Percentiles rank a stretch among this genome's conserved stretches.
These are phyloP conservation scores for Ceratobasidium sp. DNA, from an alignment of 1,284 basidiomycete species.

Conservation along the genomic window DNA sequence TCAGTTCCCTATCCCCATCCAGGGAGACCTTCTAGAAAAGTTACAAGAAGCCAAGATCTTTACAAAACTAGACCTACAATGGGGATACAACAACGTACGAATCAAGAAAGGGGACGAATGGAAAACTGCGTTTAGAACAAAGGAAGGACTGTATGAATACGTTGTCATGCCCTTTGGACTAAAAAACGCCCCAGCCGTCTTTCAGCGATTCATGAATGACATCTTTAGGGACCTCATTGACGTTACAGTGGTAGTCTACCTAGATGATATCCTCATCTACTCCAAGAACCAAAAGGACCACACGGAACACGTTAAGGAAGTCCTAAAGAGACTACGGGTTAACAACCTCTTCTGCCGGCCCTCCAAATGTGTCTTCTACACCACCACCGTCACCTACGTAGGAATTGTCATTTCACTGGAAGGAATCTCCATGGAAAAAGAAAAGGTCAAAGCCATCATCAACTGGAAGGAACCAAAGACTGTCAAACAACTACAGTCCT, in stretches of 20 bases:
- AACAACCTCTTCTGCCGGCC: no score
- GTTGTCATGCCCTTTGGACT: slow-evolving; percentile 58
- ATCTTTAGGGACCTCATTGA: slow-evolving; percentile 50
- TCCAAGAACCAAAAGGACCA: slow-evolving; percentile 47
- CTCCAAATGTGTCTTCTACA: background rate
- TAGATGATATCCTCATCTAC: slow-evolving; percentile 41
- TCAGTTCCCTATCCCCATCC: slow-evolving; percentile 47
- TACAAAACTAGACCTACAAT: slow-evolving; percentile 52
- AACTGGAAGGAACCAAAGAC: slow-evolving; percentile 56
- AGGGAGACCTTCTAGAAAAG: slow-evolving; percentile 49
- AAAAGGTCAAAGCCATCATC: slow-evolving; percentile 56
- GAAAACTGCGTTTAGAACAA: slow-evolving; percentile 56
- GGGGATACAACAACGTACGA: slow-evolving; percentile 51
- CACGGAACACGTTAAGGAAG: slow-evolving; percentile 50
- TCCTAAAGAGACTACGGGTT: slow-evolving; percentile 57
- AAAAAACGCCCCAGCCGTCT: slow-evolving; percentile 56
- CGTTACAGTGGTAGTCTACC: slow-evolving; percentile 42
- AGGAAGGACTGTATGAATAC: slow-evolving; percentile 56
- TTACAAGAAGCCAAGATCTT: slow-evolving; percentile 48
- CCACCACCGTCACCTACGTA: slow-evolving; percentile 1
- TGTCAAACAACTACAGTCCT: slow-evolving; percentile 52
- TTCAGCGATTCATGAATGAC: no score
- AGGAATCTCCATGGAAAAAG: slow-evolving; percentile 56
- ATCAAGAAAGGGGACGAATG: slow-evolving; percentile 49
- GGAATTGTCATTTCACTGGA: slow-evolving; percentile 51